Evolutionary conservation across 805 yeast genomes (phyloP).

Genomic region (Starmerella stigmatis): DNA sequence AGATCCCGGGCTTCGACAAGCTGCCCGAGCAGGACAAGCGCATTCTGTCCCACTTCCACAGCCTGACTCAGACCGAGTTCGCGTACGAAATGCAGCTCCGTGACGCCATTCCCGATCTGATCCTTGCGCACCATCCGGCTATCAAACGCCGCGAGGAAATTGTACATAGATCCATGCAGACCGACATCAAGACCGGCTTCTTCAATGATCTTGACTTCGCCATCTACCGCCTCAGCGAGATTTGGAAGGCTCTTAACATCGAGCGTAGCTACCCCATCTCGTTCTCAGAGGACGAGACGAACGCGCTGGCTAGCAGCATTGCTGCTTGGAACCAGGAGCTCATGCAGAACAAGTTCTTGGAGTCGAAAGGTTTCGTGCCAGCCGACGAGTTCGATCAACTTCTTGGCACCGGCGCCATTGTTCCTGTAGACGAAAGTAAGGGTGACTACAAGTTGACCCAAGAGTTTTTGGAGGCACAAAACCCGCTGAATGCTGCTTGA

Average conservation of each 20-base stretch:
- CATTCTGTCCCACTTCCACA: conserved; percentile 76
- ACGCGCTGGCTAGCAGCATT: conserved; percentile 46
- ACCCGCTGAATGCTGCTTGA: conserved; percentile 7
- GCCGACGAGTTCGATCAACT: conserved; percentile 78
- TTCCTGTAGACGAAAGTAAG: conserved; percentile 39
- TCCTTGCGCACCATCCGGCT: conserved; percentile 72
- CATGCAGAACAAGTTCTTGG: conserved; percentile 68
- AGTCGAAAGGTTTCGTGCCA: conserved; percentile 92
- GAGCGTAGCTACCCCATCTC: conserved; percentile 44
- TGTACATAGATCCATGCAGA: conserved; percentile 26
- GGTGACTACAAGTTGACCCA: conserved; percentile 40
- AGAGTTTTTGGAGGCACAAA: conserved; percentile 21
- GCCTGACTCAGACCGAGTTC: conserved; percentile 83
- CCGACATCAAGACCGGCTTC: conserved; percentile 23
- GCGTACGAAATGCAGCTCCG: conserved; percentile 75
- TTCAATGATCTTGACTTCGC: conserved; percentile 25
- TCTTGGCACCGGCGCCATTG: conserved; percentile 56
- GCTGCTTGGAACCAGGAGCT: conserved; percentile 59
- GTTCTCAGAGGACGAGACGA: conserved; percentile 49
- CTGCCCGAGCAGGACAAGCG: conserved; percentile 63
- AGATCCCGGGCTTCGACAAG: conserved; percentile 56
- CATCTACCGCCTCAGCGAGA: conserved; percentile 18
- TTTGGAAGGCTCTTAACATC: conserved; percentile 21
- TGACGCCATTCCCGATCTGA: conserved; percentile 50
- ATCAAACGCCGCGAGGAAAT: conserved; percentile 43